phyloP scores from a whole-genome alignment of 306 rosid species.

The Purshia tridentata region DNA sequence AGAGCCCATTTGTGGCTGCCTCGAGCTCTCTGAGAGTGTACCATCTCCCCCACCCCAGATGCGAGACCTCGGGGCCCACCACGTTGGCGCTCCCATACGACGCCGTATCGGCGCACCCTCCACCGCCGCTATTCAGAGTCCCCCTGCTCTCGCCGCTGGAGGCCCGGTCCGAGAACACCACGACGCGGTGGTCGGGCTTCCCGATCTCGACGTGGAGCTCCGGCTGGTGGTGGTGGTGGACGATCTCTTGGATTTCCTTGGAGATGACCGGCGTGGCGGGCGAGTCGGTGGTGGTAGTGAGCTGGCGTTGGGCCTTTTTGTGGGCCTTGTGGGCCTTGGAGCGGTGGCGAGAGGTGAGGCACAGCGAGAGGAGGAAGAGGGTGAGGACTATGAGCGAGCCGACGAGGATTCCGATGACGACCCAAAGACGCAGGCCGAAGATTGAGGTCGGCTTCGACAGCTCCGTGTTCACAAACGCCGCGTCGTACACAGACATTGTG shows the following conservation, averaged over 20 bases:
- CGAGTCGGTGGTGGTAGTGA: neutral
- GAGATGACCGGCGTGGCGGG: conserved; percentile 50
- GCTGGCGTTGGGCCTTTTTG: neutral
- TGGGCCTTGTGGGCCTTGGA: conserved; percentile 22
- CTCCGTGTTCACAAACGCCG: conserved; percentile 70
- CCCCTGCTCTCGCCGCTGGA: conserved; percentile 87
- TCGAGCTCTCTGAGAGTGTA: conserved; percentile 87
- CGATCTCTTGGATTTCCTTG: conserved; percentile 81
- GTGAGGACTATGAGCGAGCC: conserved; percentile 71
- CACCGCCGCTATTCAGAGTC: conserved; percentile 31
- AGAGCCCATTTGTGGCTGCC: conserved; percentile 77
- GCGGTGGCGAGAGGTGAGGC: conserved; percentile 79
- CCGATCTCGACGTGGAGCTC: conserved; percentile 77
- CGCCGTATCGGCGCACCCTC: conserved; percentile 47
- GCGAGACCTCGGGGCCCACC: conserved; percentile 90
- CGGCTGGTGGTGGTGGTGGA: conserved; percentile 45
- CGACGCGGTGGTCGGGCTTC: conserved; percentile 66
- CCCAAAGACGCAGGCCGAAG: conserved; percentile 94
- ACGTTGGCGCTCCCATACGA: conserved; percentile 53
- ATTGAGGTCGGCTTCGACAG: conserved; percentile 79
- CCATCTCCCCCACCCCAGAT: conserved; percentile 99
- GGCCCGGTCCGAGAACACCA: conserved; percentile 61
- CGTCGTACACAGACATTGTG: conserved; percentile 74
- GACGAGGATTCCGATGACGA: conserved; percentile 83
- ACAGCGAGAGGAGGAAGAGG: conserved; percentile 85